Evolutionary conservation across 1,139 yeast species (phyloP), one percentile per base, ranked within the genome.

Genomic region (Tardiomyces depauwii): DNA sequence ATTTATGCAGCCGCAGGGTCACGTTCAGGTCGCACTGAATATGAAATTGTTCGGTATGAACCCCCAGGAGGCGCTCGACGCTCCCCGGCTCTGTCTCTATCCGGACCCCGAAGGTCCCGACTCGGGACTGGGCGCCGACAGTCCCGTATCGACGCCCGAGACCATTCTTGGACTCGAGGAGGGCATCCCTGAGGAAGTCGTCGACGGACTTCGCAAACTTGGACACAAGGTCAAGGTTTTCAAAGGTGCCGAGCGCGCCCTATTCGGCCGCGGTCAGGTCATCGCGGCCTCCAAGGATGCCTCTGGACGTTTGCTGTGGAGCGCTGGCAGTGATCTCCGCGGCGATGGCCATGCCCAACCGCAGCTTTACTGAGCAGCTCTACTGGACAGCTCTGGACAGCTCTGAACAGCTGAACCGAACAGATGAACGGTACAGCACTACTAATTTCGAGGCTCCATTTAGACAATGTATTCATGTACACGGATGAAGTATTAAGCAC

Each of bases 1-100:
- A 0, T 85, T 79, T 65, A 84, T 82, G 69, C 95, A 85, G 60
- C 94, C 94, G 2, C 87, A 82, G 53, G 89, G 91, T 1, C 95
- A 85, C 55, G 80, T 85, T 2, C 91, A 84, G 58, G 89, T 83
- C 46, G 80, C 78, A 33, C 62, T 82, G 51, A 85, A 85, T 60
- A 62, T 85, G 69, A 58, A 75, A 1, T 59, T 80, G 12, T 85
- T 80, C 61, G 78, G 79, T 0, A 65, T 80, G 60, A 74, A 78
- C 46, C 86, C 93, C 1, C 94, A 85, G 60, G 76, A 79, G 54
- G 82, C 88, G 33, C 64, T 83, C 39, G 94, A 85, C 60, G 78
- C 84, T 21, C 93, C 94, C 1, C 67, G 95, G 49, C 69, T 85
- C 49, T 79, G 85, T 42, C 69, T 85, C 47, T 65, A 69, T 39